Evolutionary conservation across 2,329 filamentous ascomycete genomes (phyloP), one percentile per base, ranked within the genome.

Genomic region (Microsporum canis): DNA sequence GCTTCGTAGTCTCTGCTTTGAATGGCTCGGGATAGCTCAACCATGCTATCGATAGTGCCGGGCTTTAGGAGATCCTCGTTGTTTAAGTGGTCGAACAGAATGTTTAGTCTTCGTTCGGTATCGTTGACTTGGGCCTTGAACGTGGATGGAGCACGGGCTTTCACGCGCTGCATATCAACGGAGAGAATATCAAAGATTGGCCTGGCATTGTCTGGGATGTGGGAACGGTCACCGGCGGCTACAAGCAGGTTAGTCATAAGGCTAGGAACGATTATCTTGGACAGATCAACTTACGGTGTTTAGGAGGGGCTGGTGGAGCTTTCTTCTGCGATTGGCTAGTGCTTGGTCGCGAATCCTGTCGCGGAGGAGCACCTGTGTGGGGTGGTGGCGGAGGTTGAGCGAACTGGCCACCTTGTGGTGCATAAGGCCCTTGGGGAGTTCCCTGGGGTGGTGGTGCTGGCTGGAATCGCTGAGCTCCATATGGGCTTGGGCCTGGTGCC

Each of bases 61-160:
- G 88, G 83, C 76, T 88, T 88, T 60, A 97, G 80, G 45, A 96
- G 79, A 70, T 97, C 91, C 70, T 91, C 88, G 66, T 97, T 97
- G 80, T 97, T 99, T 55, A 99, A 80, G 73, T 96, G 91, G 71
- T 99, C 92, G 72, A 96, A 97, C n/a, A 99, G 79, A 57, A 96
- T 86, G 68, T 88, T 89, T 62, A 99, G 81, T 33, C 94, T 86
- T 77, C 96, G 96, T 72, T 96, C 89, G 1, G 91, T 94, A 72
- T 97, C 94, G 68, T 90, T 88, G 23, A 99, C 91, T 72, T 97
- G 91, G 12, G 86, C 82, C 65, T 89, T 87, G 77, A 94, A 96
- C 14, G 87, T 86, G n/a, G 87, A 79, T 17, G 94, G 94, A 0
- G 94, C 94, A 67, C 89, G 88, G 36, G 85, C 78, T 63, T 91